These are phyloP conservation scores for Ophiosphaerella herpotricha DNA, from an alignment of 2,329 filamentous ascomycete species.

Conservation along the genomic window DNA sequence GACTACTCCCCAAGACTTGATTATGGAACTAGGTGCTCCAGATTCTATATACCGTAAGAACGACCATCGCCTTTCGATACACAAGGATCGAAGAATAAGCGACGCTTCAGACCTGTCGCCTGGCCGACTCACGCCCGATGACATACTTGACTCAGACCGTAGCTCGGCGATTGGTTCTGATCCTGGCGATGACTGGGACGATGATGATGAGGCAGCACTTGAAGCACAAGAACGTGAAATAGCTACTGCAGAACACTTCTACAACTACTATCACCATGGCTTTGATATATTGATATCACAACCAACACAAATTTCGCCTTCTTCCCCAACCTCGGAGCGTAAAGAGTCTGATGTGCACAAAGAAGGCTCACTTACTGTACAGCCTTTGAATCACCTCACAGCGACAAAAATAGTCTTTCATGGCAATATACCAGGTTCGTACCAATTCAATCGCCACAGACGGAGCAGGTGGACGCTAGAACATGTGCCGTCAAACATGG, in stretches of 20 bases:
- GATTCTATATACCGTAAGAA: constrained; percentile 93
- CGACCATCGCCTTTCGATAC: constrained; percentile 86
- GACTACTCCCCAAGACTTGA: constrained; percentile 88
- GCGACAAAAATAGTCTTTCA: constrained; percentile 93
- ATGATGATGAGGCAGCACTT: constrained; percentile 52
- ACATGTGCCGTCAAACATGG: constrained; percentile 47
- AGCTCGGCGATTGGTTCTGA: constrained; percentile 41
- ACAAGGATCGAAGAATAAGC: constrained; percentile 52
- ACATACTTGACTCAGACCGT: constrained; percentile 37
- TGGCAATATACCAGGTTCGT: constrained; percentile 92
- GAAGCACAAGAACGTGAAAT: constrained; percentile 64
- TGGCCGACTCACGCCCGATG: constrained; percentile 34
- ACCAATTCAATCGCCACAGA: constrained; percentile 93
- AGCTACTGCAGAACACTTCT: constrained; percentile 75
- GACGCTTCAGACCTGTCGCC: constrained; percentile 43
- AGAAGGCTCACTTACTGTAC: constrained; percentile 32
- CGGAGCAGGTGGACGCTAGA: constrained; percentile 84
- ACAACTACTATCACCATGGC: constrained; percentile 95
- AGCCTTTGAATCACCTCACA: constrained; percentile 67
- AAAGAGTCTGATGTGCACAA: constrained; percentile 35
- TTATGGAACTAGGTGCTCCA: constrained; percentile 88
- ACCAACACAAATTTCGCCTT: constrained; percentile 60
- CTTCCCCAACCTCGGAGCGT: constrained; percentile 60
- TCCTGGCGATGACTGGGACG: constrained; percentile 53
- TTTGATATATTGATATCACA: constrained; percentile 92